Evolutionary conservation across 2,329 filamentous ascomycete genomes (phyloP), one percentile per base, ranked within the genome.

Genomic region (Lasiodiplodia hormozganensis): DNA sequence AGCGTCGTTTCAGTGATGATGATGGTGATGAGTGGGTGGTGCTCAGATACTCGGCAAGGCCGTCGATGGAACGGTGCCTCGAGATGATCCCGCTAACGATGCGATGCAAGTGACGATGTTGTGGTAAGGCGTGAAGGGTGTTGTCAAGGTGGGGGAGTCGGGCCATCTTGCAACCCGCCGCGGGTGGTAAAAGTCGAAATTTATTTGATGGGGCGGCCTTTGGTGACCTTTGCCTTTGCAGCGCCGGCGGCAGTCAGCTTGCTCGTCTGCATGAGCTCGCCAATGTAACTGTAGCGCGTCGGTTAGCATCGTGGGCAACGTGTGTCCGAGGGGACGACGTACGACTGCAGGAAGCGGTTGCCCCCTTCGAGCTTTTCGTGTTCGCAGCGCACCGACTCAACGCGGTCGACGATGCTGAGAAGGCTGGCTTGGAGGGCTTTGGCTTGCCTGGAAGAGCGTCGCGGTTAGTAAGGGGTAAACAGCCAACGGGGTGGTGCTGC

Each of bases 301-400:
- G 23, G 69, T 75, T 72, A 79, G 74, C 43, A 56, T 56, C 16
- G 23, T 10, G 18, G 6, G 31, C 23, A 18, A 16, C 38, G 14
- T 65, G 16, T 21, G 54, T 40, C 60, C 8, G 25, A 14, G 25
- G 25, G 21, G 7, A 18, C 18, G 28, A 82, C 83, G 67, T 76
- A 85, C 83, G 83, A 85, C 80, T 98, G 95, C 58, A 99, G 83
- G 77, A 98, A 97, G 76, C 94, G 95, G 85, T 99, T 99, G 80
- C 97, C 94, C 79, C 88, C 96, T 80, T 98, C 94, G 67, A 99
- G 89, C 81, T 97, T 97, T 82, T 97, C 93, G 77, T 99, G 94
- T 77, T 98, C 95, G 74, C 92, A 91, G 80, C 94, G 93, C 71
- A 98, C 94, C 36, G 93, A 92, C 77, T 99, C 96, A 78, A 98